Evolutionary conservation across 2,329 filamentous ascomycete genomes (phyloP).

Genomic region (Alternaria novae-zelandiae): DNA sequence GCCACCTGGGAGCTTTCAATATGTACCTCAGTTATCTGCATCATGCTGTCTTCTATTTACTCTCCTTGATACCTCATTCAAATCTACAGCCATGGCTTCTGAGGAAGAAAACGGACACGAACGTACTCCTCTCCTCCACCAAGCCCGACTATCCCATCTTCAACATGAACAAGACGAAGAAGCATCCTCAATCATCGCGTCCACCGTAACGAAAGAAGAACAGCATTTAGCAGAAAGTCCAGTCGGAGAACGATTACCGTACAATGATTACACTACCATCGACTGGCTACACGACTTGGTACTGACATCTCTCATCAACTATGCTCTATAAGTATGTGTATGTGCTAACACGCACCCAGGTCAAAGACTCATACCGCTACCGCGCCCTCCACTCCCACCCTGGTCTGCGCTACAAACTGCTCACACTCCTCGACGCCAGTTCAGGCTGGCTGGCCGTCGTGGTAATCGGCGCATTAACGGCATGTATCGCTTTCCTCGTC

Average conservation of each 20-base stretch:
- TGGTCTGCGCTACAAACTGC: constrained; percentile 51
- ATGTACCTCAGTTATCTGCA: background rate
- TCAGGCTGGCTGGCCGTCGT: constrained; percentile 64
- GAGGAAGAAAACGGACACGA: constrained; percentile 40
- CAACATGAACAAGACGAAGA: constrained; percentile 50
- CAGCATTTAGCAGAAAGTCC: constrained; percentile 54
- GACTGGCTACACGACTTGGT: constrained; percentile 68
- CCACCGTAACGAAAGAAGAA: constrained; percentile 57
- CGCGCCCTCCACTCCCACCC: constrained; percentile 53
- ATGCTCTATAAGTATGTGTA: too few species aligned
- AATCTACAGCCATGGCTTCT: constrained; percentile 19
- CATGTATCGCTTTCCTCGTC: constrained; percentile 62
- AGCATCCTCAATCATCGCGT: constrained; percentile 53
- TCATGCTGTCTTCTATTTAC: background rate
- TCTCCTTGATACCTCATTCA: background rate
- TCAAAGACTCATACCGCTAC: constrained; percentile 64
- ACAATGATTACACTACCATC: constrained; percentile 68
- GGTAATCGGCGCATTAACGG: constrained; percentile 62
- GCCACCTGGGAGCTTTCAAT: background rate
- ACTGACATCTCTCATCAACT: background rate
- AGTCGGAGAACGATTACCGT: constrained; percentile 63
- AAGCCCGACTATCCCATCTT: constrained; percentile 41
- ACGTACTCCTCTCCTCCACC: constrained; percentile 43
- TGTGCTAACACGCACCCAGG: constrained; percentile 35
- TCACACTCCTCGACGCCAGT: constrained; percentile 56